These are phyloP conservation scores for Monascus purpureus DNA, from an alignment of 495 filamentous ascomycete species.

Conservation along the genomic window DNA sequence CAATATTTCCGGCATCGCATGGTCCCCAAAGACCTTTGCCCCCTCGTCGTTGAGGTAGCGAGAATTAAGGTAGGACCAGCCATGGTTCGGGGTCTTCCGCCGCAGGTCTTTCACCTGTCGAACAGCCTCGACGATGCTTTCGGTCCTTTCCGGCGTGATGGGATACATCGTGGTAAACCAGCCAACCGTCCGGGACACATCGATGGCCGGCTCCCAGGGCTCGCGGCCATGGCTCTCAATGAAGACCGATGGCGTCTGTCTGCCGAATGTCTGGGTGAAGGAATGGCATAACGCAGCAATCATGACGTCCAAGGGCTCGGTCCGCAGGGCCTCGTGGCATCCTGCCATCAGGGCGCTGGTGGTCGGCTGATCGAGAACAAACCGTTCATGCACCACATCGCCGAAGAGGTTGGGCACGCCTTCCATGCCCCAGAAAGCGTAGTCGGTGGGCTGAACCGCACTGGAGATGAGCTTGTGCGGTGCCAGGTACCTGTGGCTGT, in stretches of 20 bases:
- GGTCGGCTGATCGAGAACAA: conserved; percentile 17
- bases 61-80: conserved; percentile 15
- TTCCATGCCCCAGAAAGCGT: conserved; percentile 27
- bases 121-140: conserved; percentile 1
- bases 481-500: conserved; percentile 4
- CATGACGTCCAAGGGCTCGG: conserved; percentile 26
- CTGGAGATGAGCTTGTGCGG: not conserved
- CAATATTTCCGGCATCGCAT: conserved; percentile 43
- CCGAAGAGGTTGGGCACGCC: conserved; percentile 13
- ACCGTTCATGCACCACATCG: conserved; percentile 11
- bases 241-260: conserved; percentile 25
- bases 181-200: conserved; percentile 31
- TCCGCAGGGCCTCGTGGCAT: conserved; percentile 17
- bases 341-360: conserved; percentile 16
- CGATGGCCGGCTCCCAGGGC: conserved; percentile 16
- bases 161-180: conserved; percentile 34
- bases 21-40: conserved; percentile 8
- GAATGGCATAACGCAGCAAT: conserved; percentile 22
- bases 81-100: conserved; percentile 11
- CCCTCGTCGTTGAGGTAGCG: conserved; percentile 4
- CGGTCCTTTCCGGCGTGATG: not conserved
- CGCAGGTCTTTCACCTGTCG: conserved; percentile 9
- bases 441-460: not conserved
- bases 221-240: conserved; percentile 33
- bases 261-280: conserved; percentile 23